Evolutionary conservation across 495 filamentous ascomycete genomes (phyloP), one percentile per base, ranked within the genome.

Genomic region (Penicillium argentinense): DNA sequence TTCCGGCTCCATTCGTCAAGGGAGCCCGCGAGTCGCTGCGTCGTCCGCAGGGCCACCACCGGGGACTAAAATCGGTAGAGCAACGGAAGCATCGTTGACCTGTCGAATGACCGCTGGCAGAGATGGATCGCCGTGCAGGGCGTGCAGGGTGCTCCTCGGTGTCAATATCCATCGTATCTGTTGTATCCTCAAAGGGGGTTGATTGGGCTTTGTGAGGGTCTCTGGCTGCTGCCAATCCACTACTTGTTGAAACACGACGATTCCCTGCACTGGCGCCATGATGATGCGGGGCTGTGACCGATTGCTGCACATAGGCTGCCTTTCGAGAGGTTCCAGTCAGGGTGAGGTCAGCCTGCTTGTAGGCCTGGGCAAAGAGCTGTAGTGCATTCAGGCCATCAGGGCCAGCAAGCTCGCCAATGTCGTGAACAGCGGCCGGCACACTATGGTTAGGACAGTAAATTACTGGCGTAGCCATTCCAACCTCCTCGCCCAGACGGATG

Each of bases 311-410:
- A 17, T 84, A 75, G 23, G 80, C 83, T 16, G 95, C 92, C 60
- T 96, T 97, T 16, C 93, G 84, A 30, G 91, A 85, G 13, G 93
- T 96, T 16, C 92, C 92, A 6, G 91, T 96, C 42, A 96, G 67
- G 13, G 86, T 80, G 16, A 92, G 76, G 55, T 99, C 93, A 14
- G 92, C 91, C 64, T 97, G 92, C 69, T 97, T 99, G 74, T 88
- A 96, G 30, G 86, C 91, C 41, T 80, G 80, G 19, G 84, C 86
- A 59, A 86, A 99, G 9, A 92, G 75, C 62, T 96, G 91, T 13
- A 99, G 71, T 12, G 88, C 92, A 49, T 83, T 95, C 54, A 76
- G 54, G 49, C 69, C 69, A 49, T 73, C 57, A 57, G 67, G 62
- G 46, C 83, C 82, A 6, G 84, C 77, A 22, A 75, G 60, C 45